Percentiles rank a stretch among this genome's conserved stretches.
Conservation (phyloP, 2,329 filamentous ascomycete genomes). For the Pseudogymnoascus sp. region DNA sequence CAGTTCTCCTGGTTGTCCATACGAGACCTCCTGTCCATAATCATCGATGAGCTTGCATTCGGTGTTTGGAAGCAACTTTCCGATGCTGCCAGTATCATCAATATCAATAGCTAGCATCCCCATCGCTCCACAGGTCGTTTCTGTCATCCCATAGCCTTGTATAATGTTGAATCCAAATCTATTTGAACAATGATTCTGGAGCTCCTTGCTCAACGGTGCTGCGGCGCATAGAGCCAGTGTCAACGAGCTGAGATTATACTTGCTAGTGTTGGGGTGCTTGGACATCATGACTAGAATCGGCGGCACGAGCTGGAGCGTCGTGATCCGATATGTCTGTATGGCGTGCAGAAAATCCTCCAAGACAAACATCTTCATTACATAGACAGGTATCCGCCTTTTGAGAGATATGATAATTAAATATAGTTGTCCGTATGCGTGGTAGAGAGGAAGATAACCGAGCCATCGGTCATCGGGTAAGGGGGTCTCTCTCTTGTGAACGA, state of each 20-base stretch:
- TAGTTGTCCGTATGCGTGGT: slow-evolving; percentile 51
- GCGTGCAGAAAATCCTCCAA: slow-evolving; percentile 44
- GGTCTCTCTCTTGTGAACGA: slow-evolving; percentile 28
- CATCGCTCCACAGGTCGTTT: slow-evolving; percentile 37
- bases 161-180: slow-evolving; percentile 33
- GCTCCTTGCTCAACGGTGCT: slow-evolving; percentile 38
- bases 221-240: slow-evolving; percentile 42
- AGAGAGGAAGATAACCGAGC: slow-evolving; percentile 57
- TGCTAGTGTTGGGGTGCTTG: slow-evolving; percentile 44
- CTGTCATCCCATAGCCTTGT: slow-evolving; percentile 57
- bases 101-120: slow-evolving; percentile 33
- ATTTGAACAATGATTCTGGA: slow-evolving; percentile 39
- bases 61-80: slow-evolving; percentile 44
- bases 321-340: slow-evolving; percentile 45
- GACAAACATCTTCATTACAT: slow-evolving; percentile 48
- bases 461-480: slow-evolving; percentile 33
- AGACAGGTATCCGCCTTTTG: slow-evolving; percentile 38
- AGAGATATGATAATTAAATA: slow-evolving; percentile 41
- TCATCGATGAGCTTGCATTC: slow-evolving; percentile 47
- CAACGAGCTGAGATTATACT: slow-evolving; percentile 45
- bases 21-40: slow-evolving; percentile 39
- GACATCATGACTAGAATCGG: slow-evolving; percentile 50
- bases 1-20: slow-evolving; percentile 44
- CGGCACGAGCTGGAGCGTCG: slow-evolving; percentile 44
- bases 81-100: slow-evolving; percentile 40